phyloP scores from a whole-genome alignment of 169 alveolate species.

The Ichthyophthirius multifiliis region DNA sequence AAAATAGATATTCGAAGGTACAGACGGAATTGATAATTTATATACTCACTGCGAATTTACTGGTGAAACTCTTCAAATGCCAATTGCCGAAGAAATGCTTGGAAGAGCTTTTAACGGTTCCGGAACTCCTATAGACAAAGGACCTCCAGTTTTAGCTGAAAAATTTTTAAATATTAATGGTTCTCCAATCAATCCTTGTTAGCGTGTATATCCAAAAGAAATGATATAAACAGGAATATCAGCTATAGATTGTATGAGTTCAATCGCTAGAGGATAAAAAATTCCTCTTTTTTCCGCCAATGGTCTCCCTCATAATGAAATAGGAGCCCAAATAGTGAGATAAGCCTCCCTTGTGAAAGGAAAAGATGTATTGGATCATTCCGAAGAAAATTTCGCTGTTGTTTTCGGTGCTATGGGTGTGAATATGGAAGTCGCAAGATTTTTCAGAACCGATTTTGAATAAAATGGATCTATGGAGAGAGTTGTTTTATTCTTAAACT shows the following conservation, averaged over 20 bases:
- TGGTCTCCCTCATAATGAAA: constrained; percentile 99
- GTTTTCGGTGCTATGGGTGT: constrained; percentile 99
- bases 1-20: constrained; percentile 99
- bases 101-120: constrained; percentile 99
- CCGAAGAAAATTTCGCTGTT: constrained; percentile 98
- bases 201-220: constrained; percentile 97
- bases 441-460: constrained; percentile 99
- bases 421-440: constrained; percentile 99
- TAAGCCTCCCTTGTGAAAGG: constrained; percentile 98
- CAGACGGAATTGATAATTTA: constrained; percentile 97
- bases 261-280: constrained; percentile 99
- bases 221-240: constrained; percentile 99
- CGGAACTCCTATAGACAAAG: constrained; percentile 99
- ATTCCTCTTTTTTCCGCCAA: constrained; percentile 99
- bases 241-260: constrained; percentile 99
- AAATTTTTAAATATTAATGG: constrained; percentile 96
- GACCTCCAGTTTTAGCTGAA: constrained; percentile 98
- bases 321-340: constrained; percentile 99
- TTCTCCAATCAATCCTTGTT: constrained; percentile 96
- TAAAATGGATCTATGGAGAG: constrained; percentile 99
- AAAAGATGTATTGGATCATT: constrained; percentile 97
- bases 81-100: constrained; percentile 98
- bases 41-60: constrained; percentile 97
- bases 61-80: constrained; percentile 98
- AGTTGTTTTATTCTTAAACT: constrained; percentile 97